Base-by-base conservation (phyloP, 768 basidiomycete genomes). In the Agaricus bisporus region DNA sequence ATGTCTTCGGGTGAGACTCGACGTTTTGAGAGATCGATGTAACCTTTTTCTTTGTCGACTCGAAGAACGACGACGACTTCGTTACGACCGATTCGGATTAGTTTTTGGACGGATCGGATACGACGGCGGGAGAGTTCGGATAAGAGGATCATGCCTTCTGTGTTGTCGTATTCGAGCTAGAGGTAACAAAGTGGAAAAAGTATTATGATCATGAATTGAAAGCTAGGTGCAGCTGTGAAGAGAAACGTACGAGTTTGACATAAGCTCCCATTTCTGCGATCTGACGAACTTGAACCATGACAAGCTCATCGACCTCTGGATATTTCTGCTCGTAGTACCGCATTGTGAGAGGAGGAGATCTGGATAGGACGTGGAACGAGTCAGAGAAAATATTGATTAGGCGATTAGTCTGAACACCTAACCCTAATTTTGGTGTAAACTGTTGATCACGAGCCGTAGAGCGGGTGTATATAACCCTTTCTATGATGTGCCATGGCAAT, bases 231-330 rank as follows among this genome's bases (percentile, higher is more conserved):
- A 22, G 1, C 28, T 14, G 37, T 36, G 46, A 41, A 22, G 12
- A 39, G 39, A 26, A 20, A 74, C 88, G 61, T 60, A 95, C 95
- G 61, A 99, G 78, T 66, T 98, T 98, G 59, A 99, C 97, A 68
- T 99, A 98, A 42, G 97, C 97, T 45, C 97, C 97, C 95, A 98
- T 99, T 70, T 99, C 95, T 49, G 94, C 92, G 63, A 99, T 99
- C 73, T 97, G 93, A 68, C 91, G 90, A 58, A 99, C 97, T 67
- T 98, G 95, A 11, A 99, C 97, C 95, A 98, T 98, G 70, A 98
- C 97, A 48, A 98, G 85, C 68, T 97, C 91, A 68, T 99, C 95
- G 58, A 97, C 91, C 70, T 98, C 91, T 25, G 94, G 94, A 66
- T 94, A 97, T 62, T 85, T 83, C 64, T 88, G 89, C 68, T 91